Evolutionary conservation across 2,329 filamentous ascomycete species (phyloP).

Genomic region (Fusarium graminum): DNA sequence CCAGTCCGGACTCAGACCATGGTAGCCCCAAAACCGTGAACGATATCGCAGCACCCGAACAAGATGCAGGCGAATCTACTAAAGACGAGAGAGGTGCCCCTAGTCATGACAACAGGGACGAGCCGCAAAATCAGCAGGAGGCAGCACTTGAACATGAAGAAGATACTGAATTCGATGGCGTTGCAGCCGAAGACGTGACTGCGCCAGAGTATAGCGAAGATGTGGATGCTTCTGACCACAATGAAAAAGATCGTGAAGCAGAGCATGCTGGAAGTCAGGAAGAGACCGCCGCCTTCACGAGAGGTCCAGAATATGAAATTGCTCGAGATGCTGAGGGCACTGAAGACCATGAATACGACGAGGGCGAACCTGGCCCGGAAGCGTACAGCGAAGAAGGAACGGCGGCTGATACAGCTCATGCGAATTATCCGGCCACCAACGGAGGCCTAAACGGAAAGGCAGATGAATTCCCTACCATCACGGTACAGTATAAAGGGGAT

Average conservation of each 20-base stretch:
- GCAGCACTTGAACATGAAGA: constrained; percentile 11
- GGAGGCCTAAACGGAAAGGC: constrained; percentile 27
- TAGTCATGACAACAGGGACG: constrained; percentile 33
- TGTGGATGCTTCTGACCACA: constrained; percentile 31
- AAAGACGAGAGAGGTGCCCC: constrained; percentile 37
- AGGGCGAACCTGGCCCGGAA: constrained; percentile 14
- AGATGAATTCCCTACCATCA: constrained; percentile 54
- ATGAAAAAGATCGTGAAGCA: constrained; percentile 15
- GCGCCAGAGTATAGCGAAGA: constrained; percentile 18
- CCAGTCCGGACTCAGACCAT: constrained; percentile 4
- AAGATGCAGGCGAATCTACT: constrained; percentile 10
- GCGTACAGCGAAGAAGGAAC: constrained; percentile 31
- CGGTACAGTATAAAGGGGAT: constrained; percentile 59
- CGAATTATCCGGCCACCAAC: constrained; percentile 12
- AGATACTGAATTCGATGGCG: constrained; percentile 5
- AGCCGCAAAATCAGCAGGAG: constrained; percentile 20
- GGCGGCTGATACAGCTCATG: constrained; percentile 7
- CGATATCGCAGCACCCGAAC: neutral
- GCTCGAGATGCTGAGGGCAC: constrained; percentile 7
- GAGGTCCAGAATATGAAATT: constrained; percentile 5
- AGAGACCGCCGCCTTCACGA: constrained; percentile 8
- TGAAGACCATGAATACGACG: constrained; percentile 18
- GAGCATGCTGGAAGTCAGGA: constrained; percentile 16
- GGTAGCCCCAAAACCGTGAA: constrained; percentile 12
- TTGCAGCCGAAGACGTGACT: constrained; percentile 15